Conservation (phyloP, 2,329 filamentous ascomycete species). For the Epichloe baconii region DNA sequence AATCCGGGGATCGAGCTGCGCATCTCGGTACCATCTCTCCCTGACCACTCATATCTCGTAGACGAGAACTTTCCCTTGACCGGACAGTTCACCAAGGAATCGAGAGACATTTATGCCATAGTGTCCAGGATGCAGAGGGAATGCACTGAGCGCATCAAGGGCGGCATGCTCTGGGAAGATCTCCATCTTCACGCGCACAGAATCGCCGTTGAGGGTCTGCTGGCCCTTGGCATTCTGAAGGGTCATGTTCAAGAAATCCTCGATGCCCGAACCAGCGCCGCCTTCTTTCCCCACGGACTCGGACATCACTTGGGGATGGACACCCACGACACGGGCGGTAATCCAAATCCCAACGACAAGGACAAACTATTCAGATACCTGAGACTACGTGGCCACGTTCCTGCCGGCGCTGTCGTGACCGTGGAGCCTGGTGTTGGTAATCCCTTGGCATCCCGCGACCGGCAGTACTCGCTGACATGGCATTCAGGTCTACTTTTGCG, state of each 20-base stretch:
- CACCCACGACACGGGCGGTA: constrained; percentile 75
- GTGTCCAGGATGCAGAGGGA: constrained; percentile 79
- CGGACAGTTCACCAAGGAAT: constrained; percentile 57
- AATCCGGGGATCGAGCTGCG: not conserved
- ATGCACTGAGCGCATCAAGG: constrained; percentile 59
- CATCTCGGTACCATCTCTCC: not conserved
- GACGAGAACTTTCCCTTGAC: constrained; percentile 75
- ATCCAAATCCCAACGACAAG: constrained; percentile 63
- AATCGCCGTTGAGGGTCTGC: constrained; percentile 68
- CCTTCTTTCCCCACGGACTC: constrained; percentile 84
- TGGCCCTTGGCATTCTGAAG: constrained; percentile 61
- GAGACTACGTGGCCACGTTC: constrained; percentile 61
- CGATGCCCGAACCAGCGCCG: constrained; percentile 64
- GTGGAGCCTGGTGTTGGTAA: constrained; percentile 75
- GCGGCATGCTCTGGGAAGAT: constrained; percentile 67
- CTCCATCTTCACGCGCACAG: constrained; percentile 69
- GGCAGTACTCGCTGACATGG: constrained; percentile 2
- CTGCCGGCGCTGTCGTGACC: constrained; percentile 73
- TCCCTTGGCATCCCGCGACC: not conserved
- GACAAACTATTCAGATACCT: constrained; percentile 83
- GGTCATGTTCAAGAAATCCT: constrained; percentile 60
- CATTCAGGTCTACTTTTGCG: constrained; percentile 72
- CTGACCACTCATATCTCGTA: constrained; percentile 19
- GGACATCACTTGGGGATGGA: constrained; percentile 90
- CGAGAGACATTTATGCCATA: constrained; percentile 64